These are phyloP conservation scores for Biscogniauxia mediterranea DNA, from an alignment of 2,329 filamentous ascomycete genomes.

Conservation along the genomic window DNA sequence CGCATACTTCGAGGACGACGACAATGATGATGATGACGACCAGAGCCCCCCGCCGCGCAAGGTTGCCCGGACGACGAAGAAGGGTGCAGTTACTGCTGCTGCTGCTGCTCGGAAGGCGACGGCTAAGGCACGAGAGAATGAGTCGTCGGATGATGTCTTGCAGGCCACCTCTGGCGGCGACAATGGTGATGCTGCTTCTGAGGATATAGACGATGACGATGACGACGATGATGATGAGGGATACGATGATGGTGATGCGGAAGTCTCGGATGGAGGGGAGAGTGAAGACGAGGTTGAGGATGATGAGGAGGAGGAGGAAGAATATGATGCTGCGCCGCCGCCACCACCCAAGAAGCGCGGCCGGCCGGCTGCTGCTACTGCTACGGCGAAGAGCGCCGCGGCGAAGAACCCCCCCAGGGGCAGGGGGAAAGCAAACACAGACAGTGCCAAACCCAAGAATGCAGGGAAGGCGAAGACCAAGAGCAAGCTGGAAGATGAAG, in stretches of 20 bases:
- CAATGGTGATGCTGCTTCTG: constrained; percentile 22
- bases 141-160: constrained; percentile 16
- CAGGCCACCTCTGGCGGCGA: constrained; percentile 24
- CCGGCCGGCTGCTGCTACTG: constrained; percentile 18
- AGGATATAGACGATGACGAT: constrained; percentile 5
- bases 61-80: constrained; percentile 9
- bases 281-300: constrained; percentile 32
- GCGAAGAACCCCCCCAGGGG: too few relatives aligned
- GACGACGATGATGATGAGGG: constrained; percentile 34
- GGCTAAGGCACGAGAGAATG: constrained; percentile 17
- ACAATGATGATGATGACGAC: constrained; percentile 24
- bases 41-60: constrained; percentile 17
- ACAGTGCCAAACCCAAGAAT: constrained; percentile 17
- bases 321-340: constrained; percentile 3
- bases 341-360: constrained; percentile 20
- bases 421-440: not conserved
- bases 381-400: constrained; percentile 10
- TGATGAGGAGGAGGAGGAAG: constrained; percentile 19
- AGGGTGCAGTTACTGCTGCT: not conserved
- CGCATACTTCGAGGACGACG: constrained; percentile 51
- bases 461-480: constrained; percentile 17
- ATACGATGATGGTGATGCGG: constrained; percentile 9
- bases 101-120: constrained; percentile 5
- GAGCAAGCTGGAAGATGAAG: constrained; percentile 33
- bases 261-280: constrained; percentile 4